phyloP scores from a whole-genome alignment of 129 eudicot genomes.

The Artemisia tridentata region DNA sequence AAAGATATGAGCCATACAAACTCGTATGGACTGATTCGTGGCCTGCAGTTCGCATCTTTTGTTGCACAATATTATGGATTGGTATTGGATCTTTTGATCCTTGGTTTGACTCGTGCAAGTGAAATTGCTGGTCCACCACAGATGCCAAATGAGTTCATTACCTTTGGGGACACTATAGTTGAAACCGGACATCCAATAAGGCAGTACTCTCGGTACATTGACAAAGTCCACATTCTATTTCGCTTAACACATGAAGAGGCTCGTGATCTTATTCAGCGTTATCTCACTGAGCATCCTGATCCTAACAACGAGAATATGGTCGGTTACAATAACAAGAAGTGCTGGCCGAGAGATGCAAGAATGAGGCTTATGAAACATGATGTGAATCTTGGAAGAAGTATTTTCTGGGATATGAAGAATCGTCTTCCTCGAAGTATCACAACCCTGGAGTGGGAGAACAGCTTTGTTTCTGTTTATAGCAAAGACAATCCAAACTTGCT shows the following conservation, averaged over 20 bases:
- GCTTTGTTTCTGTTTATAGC: constrained; percentile 97
- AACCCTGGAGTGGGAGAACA: constrained; percentile 96
- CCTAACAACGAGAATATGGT: constrained; percentile 99
- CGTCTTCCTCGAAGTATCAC: constrained; percentile 97
- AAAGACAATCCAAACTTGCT: constrained; percentile 94
- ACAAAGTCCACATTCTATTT: constrained; percentile 87
- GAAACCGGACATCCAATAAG: constrained; percentile 92
- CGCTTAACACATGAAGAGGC: constrained; percentile 99
- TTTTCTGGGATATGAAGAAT: constrained; percentile 99
- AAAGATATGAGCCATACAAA: constrained; percentile 99
- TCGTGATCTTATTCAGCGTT: constrained; percentile 92
- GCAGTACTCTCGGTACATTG: constrained; percentile 88
- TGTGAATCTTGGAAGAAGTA: constrained; percentile 97
- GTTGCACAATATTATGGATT: constrained; percentile 94
- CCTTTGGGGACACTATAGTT: constrained; percentile 85
- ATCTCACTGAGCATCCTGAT: constrained; percentile 98
- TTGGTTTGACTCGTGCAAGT: constrained; percentile 98
- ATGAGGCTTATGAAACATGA: constrained; percentile 99
- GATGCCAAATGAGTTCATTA: constrained; percentile 96
- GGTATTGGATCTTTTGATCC: constrained; percentile 85
- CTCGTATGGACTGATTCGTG: constrained; percentile 95
- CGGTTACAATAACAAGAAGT: constrained; percentile 95
- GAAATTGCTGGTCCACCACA: constrained; percentile 99
- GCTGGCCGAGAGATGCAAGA: constrained; percentile 99
- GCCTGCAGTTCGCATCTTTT: constrained; percentile 98